A percentile compares a stretch with the other conserved stretches of the same genome.
Conservation (phyloP, 805 yeast genomes). For the Lachancea lanzarotensis region DNA sequence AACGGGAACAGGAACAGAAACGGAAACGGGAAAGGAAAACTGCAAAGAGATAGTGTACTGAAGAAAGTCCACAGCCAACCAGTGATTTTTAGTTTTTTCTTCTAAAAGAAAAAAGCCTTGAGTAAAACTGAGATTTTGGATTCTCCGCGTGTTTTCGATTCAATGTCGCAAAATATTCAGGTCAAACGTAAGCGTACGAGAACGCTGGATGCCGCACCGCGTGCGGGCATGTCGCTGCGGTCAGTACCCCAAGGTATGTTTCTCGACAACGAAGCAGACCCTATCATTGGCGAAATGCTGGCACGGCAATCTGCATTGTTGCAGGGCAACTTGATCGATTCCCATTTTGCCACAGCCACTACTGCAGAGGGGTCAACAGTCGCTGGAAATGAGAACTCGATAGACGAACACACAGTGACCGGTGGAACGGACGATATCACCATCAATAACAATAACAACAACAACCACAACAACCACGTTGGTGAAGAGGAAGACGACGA, state of each 20-base stretch:
- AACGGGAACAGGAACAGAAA: too few relatives aligned
- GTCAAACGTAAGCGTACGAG: slow-evolving; percentile 12
- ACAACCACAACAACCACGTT: slow-evolving; percentile 8
- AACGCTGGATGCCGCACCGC: slow-evolving; percentile 8
- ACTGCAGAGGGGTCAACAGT: slow-evolving; percentile 13
- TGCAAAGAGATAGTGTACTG: too few relatives aligned
- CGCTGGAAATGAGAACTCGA: slow-evolving; percentile 22
- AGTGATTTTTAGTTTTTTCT: too few relatives aligned
- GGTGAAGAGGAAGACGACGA: slow-evolving; percentile 23
- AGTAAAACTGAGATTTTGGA: neutral
- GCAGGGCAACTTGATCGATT: slow-evolving; percentile 18
- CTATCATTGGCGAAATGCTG: slow-evolving; percentile 22
- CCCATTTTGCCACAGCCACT: slow-evolving; percentile 11
- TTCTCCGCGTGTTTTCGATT: neutral
- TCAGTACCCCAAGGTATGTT: slow-evolving; percentile 7
- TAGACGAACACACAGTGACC: slow-evolving; percentile 12
- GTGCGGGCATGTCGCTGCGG: slow-evolving; percentile 4
- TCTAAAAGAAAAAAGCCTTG: too few relatives aligned
- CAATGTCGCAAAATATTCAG: slow-evolving; percentile 7
- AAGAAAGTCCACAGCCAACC: too few relatives aligned
- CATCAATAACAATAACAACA: slow-evolving; percentile 10
- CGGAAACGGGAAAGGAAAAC: too few relatives aligned
- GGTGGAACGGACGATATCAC: slow-evolving; percentile 10
- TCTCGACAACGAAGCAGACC: slow-evolving; percentile 11
- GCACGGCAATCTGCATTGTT: slow-evolving; percentile 22